Base-by-base conservation (phyloP, 768 basidiomycete genomes). In the Pleurotus djamor region DNA sequence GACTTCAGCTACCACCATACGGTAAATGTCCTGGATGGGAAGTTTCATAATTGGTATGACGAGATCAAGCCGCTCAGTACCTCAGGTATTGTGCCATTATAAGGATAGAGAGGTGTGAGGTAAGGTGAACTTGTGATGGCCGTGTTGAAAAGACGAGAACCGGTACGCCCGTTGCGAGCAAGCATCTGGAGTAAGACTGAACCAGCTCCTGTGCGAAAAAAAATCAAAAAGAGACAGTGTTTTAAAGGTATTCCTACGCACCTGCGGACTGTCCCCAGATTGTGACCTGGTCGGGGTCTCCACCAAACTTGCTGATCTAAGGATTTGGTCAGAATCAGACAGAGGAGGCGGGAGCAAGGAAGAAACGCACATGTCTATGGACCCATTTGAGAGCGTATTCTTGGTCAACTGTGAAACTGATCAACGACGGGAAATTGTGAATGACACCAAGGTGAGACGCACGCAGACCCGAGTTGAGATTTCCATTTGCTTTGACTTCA, bases 301-400 rank as follows among this genome's bases (percentile, higher is more conserved):
- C 21, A 28, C 21, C 21, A 28, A 28, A 28, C 21, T 28, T 81
- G 51, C 1, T 21, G 17, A 6, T 41, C 35, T 28, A 28, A 28
- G 21, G 21, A 28, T 28, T 28, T 10, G 14, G 28, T 35, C 14
- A 17, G 17, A 38, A 13, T 12, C 12, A 32, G 1, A 17, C 13
- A 8, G 49, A 48, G 21, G 12, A 32, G 52, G 34, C 41, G 21
- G n/a, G 21, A 59, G 7, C 56, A 51, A 8, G 5, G 32, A 7
- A 17, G 14, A 10, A 8, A 21, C 68, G 37, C 50, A 76, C 78
- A 65, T 80, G 68, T 45, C 67, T 56, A 48, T 78, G 76, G 4
- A 80, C 75, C 79, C 79, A 80, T 55, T 68, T 60, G 8, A 79
- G 58, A 13, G 78, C 78, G 60, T 75, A 76, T 43, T 77, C 69